Conservation (phyloP, 768 basidiomycete species). For the Rhodotorula graminis region DNA sequence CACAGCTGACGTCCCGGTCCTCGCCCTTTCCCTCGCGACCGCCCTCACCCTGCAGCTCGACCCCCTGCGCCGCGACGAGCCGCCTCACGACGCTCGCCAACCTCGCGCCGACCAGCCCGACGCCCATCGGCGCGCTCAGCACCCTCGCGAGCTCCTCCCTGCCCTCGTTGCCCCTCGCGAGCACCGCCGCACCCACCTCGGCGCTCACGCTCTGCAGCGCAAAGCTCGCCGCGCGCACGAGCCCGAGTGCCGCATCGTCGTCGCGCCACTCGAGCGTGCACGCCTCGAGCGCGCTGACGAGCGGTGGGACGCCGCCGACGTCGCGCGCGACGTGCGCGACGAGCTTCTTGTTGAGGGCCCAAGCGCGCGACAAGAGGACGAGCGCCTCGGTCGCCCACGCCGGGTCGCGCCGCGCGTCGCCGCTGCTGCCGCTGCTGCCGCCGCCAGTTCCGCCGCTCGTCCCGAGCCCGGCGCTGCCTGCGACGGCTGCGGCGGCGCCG, state of each 20-base stretch:
- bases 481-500: constrained; percentile 9
- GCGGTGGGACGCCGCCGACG: neutral
- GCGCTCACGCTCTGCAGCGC: constrained; percentile 86
- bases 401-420: neutral
- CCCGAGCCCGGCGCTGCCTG: neutral
- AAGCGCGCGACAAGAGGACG: constrained; percentile 71
- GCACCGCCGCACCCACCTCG: constrained; percentile 65
- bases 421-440: too few relatives aligned
- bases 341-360: constrained; percentile 66
- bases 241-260: constrained; percentile 76
- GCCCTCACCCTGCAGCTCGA: neutral
- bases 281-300: constrained; percentile 19
- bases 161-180: constrained; percentile 9
- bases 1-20: constrained; percentile 54
- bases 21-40: constrained; percentile 42
- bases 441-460: too few relatives aligned
- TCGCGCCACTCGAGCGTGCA: constrained; percentile 67
- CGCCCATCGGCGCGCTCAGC: constrained; percentile 9
- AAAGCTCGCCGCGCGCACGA: constrained; percentile 83
- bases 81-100: neutral
- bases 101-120: neutral
- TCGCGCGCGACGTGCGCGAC: neutral
- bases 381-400: constrained; percentile 33
- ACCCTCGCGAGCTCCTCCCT: constrained; percentile 52
- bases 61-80: constrained; percentile 20